Conservation (phyloP, 257 asterid genomes). For the Osmanthus fragrans region DNA sequence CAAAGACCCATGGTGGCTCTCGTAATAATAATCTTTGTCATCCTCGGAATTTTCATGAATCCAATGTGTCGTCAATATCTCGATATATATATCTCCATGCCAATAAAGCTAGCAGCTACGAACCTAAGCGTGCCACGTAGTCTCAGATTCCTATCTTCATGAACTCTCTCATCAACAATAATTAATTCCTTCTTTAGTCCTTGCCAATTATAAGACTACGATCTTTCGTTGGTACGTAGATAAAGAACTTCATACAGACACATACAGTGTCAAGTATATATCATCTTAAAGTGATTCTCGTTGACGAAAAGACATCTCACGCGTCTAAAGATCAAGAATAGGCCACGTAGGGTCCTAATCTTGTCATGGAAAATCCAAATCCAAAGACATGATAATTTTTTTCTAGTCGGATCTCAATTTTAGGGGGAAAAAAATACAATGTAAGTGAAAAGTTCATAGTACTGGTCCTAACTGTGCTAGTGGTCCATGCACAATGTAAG, state of each 20-base stretch:
- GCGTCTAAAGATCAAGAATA: neutral
- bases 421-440: neutral
- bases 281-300: neutral
- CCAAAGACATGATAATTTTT: neutral
- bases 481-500: conserved; percentile 36
- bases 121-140: neutral
- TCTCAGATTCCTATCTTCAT: too few relatives aligned
- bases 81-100: too few relatives aligned
- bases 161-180: too few relatives aligned
- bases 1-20: too few relatives aligned
- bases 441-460: neutral
- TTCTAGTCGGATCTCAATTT: neutral
- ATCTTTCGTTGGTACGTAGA: too few relatives aligned
- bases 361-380: neutral
- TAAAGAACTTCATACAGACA: neutral
- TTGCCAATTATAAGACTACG: too few relatives aligned
- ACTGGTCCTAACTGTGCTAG: conserved; percentile 21
- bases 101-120: neutral
- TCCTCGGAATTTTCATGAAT: neutral
- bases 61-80: neutral
- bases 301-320: neutral
- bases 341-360: neutral
- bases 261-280: neutral
- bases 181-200: too few relatives aligned
- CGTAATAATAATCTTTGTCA: neutral